Conservation (phyloP, 352 stramenopile species). For the Phytopythium helicoides region DNA sequence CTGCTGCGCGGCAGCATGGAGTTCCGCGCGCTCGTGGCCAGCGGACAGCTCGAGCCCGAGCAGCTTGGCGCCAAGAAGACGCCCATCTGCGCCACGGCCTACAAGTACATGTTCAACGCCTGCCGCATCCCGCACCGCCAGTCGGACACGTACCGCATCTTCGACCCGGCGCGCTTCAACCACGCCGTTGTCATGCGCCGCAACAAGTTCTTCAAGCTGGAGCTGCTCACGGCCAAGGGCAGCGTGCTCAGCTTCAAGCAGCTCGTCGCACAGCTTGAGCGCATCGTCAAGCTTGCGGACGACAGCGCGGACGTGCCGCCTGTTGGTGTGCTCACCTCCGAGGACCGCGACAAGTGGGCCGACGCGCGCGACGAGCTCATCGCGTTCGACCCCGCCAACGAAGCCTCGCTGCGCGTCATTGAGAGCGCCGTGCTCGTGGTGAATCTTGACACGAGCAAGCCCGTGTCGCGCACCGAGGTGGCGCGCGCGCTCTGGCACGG, state of each 20-base stretch:
- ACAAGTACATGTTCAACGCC: slow-evolving; percentile 96
- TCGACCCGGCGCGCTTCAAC: slow-evolving; percentile 80
- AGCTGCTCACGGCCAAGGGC: slow-evolving; percentile 36
- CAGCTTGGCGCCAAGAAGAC: slow-evolving; percentile 88
- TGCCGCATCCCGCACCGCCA: slow-evolving; percentile 87
- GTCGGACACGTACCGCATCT: slow-evolving; percentile 85
- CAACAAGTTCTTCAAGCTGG: slow-evolving; percentile 74
- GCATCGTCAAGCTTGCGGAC: slow-evolving; percentile 44
- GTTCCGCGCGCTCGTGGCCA: slow-evolving; percentile 89
- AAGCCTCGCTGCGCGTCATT: slow-evolving; percentile 45
- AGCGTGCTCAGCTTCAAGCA: slow-evolving; percentile 54
- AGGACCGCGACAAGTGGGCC: slow-evolving; percentile 76
- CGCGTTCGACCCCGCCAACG: slow-evolving; percentile 48
- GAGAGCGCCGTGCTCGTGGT: slow-evolving; percentile 70
- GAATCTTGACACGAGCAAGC: slow-evolving; percentile 63
- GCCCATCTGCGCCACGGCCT: slow-evolving; percentile 89
- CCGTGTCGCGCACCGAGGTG: slow-evolving; percentile 63
- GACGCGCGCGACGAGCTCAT: slow-evolving; percentile 73
- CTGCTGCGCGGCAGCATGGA: slow-evolving; percentile 84
- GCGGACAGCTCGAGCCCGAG: slow-evolving; percentile 84
- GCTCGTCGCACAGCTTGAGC: slow-evolving; percentile 51
- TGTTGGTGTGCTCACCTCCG: slow-evolving; percentile 63
- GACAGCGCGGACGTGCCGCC: slow-evolving; percentile 45
- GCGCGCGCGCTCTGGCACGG: slow-evolving; percentile 72
- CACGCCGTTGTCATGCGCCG: slow-evolving; percentile 90